These are phyloP conservation scores for Colletotrichum destructivum DNA, from an alignment of 2,329 filamentous ascomycete genomes.

Conservation along the genomic window DNA sequence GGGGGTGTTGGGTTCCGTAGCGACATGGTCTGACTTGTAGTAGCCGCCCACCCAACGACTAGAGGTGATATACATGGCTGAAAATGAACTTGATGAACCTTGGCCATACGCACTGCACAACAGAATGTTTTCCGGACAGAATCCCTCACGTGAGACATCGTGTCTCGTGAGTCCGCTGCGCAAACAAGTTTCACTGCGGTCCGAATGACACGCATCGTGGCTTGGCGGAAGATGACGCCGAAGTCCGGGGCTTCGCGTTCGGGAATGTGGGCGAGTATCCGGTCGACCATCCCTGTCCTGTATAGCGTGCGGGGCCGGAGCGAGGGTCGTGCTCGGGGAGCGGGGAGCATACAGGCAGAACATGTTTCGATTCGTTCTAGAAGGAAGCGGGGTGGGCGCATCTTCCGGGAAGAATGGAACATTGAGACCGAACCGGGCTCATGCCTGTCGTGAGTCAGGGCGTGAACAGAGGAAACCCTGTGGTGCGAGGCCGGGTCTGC, in stretches of 20 bases:
- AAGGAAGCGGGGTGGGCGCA: constrained; percentile 5
- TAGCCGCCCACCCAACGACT: background rate
- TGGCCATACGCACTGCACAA: background rate
- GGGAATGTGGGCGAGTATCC: constrained; percentile 30
- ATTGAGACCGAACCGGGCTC: constrained; percentile 8
- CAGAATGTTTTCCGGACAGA: constrained; percentile 1
- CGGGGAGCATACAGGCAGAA: background rate
- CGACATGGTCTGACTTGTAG: background rate
- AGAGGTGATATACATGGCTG: background rate
- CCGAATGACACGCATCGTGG: background rate
- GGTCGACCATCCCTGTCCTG: constrained; percentile 23
- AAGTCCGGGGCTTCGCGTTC: constrained; percentile 5
- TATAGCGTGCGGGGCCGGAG: background rate
- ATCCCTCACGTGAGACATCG: background rate
- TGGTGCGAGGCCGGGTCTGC: constrained; percentile 15
- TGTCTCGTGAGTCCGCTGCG: background rate
- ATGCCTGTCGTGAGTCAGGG: constrained; percentile 26
- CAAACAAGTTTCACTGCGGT: background rate
- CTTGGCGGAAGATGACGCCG: constrained; percentile 11
- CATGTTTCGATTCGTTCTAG: constrained; percentile 31
- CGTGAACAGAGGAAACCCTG: background rate
- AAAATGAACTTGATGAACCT: background rate
- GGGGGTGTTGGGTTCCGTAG: background rate
- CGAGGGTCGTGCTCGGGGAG: background rate
- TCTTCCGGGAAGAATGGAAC: constrained; percentile 9